Evolutionary conservation across 2,329 filamentous ascomycete species (phyloP), one percentile per base, ranked within the genome.

Genomic region (Myrmaecium sp.): DNA sequence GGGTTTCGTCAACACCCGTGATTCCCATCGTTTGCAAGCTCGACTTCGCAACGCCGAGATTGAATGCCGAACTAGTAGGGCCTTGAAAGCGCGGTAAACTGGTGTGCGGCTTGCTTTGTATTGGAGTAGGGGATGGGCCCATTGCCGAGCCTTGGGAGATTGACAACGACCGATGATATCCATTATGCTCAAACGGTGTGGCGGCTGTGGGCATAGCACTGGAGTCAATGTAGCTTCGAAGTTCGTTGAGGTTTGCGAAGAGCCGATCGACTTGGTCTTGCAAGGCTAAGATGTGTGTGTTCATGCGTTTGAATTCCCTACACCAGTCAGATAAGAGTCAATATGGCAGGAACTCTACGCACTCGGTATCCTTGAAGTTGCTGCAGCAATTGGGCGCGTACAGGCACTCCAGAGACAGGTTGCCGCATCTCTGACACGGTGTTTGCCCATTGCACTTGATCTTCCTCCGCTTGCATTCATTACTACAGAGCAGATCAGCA

Each of bases 1-100:
- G 57, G 2, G 49, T 57, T 25, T 74, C 73, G 1, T 65, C 66
- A 2, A 69, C 55, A 1, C 62, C 67, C 15, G 70, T 73, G 43
- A 91, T 89, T 4, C 83, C 83, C 79, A 93, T 92, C 33, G 74
- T 84, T 43, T 83, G 76, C 19, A 93, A 62, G 26, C 83, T 92
- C 27, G 69, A 80, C 48, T 82, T 84, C 18, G 84, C 83, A 9
- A 93, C 74, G 35, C 86, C 79, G 16, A 93, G 67, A 37, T 77
- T 84, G 52, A 84, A 93, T 2, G 75, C 72, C 24, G 73, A 76
- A 51, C 81, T 92, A 1, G 82, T 93, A 1, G 82, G 81, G 1
- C 83, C 84, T 30, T 79, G 74, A 44, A 89, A 93, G 14, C 68
- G 65, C 4, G 71, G 69, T 31, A 69, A 36, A 57, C 56, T 53